Evolutionary conservation across 1,284 basidiomycete species (phyloP).

Genomic region (Lentinula novae-zelandiae): DNA sequence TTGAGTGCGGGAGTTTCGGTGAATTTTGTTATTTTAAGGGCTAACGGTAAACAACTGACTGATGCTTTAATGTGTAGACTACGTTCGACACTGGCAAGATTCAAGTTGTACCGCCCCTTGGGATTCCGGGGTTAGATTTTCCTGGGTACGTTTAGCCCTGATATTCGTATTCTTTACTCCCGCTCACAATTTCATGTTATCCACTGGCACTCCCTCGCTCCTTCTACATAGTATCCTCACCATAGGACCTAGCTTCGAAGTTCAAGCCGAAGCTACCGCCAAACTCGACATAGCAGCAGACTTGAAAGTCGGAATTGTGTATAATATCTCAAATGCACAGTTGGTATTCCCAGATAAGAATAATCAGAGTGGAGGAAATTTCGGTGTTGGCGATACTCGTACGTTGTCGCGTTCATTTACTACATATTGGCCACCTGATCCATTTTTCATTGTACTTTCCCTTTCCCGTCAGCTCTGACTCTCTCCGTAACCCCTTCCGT

Average conservation of each 20-base stretch:
- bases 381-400: constrained; percentile 32
- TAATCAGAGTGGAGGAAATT: constrained; percentile 21
- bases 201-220: not conserved
- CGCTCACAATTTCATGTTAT: not conserved
- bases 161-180: not conserved
- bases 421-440: not conserved
- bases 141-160: constrained; percentile 11
- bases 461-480: constrained; percentile 25
- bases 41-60: not conserved
- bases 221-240: constrained; percentile 13
- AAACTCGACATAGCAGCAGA: constrained; percentile 10
- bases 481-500: constrained; percentile 32
- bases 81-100: constrained; percentile 13
- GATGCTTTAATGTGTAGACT: not conserved
- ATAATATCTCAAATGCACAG: constrained; percentile 18
- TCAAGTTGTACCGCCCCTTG: constrained; percentile 11
- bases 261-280: constrained; percentile 14
- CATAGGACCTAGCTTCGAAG: constrained; percentile 13
- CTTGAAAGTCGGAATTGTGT: constrained; percentile 17
- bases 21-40: not conserved
- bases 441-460: not conserved
- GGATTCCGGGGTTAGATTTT: constrained; percentile 17
- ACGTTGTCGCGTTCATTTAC: constrained; percentile 13
- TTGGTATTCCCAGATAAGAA: constrained; percentile 37
- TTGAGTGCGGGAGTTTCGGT: constrained; percentile 1